These are phyloP conservation scores for Daedalea quercina DNA, from an alignment of 768 basidiomycete species.

Conservation along the genomic window DNA sequence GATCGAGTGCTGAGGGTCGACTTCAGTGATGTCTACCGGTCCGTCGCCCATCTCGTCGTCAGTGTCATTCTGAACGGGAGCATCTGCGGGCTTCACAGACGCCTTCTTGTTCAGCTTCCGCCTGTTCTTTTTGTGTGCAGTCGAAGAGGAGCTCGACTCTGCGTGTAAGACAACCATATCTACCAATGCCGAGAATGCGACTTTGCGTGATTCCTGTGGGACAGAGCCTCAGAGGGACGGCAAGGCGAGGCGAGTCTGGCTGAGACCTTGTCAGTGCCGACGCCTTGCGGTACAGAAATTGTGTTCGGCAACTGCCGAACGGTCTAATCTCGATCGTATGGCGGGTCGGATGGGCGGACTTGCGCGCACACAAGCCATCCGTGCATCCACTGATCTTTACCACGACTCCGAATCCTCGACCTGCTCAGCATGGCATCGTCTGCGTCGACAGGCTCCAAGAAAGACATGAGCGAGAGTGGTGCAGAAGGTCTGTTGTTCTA, in stretches of 20 bases:
- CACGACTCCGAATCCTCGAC: background rate
- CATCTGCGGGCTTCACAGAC: conserved; percentile 11
- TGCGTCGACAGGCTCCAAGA: conserved; percentile 2
- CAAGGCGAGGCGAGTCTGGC: conserved; percentile 3
- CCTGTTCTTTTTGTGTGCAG: conserved; percentile 36
- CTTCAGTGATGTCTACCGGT: conserved; percentile 2
- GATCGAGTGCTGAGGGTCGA: background rate
- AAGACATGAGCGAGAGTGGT: conserved; percentile 25
- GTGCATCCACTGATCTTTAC: background rate
- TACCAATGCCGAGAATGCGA: background rate
- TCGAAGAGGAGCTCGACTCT: conserved; percentile 24
- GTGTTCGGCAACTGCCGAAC: conserved; percentile 15
- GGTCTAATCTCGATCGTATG: background rate
- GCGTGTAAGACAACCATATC: conserved; percentile 37
- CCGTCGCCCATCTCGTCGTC: conserved; percentile 13
- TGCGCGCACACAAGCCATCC: background rate
- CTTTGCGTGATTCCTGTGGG: no score
- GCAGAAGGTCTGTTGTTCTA: conserved; percentile 25
- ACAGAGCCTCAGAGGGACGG: no score
- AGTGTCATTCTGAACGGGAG: conserved; percentile 10
- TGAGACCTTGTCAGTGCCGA: conserved; percentile 4
- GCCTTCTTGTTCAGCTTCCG: conserved; percentile 38
- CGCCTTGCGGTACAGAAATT: conserved; percentile 16
- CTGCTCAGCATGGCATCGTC: conserved; percentile 6
- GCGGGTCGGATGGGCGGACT: background rate